phyloP scores from a whole-genome alignment of 371 early-diverging fungal species.

The Smittium culicis region DNA sequence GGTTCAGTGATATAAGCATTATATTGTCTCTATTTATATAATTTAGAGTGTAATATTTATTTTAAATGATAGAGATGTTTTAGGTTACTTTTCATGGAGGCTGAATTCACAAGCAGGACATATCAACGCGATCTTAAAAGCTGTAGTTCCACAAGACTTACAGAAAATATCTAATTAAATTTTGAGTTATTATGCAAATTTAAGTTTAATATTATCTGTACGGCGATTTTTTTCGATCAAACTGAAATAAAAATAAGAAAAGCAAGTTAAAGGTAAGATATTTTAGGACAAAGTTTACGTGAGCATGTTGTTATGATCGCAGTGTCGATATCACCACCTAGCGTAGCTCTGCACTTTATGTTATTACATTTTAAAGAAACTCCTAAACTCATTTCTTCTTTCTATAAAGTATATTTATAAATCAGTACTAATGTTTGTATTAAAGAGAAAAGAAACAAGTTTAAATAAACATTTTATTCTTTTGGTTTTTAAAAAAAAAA shows the following conservation, averaged over 20 bases:
- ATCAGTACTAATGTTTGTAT: too few relatives aligned
- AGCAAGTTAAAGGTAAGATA: too few relatives aligned
- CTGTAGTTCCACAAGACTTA: neutral
- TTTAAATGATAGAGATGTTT: neutral
- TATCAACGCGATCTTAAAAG: slow-evolving; percentile 6
- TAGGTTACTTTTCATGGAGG: neutral
- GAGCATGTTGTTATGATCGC: slow-evolving; percentile 8
- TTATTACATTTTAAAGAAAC: slow-evolving; percentile 7
- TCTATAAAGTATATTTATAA: too few relatives aligned
- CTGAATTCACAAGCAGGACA: slow-evolving; percentile 9
- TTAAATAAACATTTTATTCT: too few relatives aligned
- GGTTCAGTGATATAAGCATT: neutral
- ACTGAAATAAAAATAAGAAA: too few relatives aligned
- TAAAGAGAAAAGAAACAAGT: too few relatives aligned
- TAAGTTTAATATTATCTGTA: too few relatives aligned
- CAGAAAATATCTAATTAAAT: slow-evolving; percentile 5
- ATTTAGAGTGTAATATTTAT: neutral
- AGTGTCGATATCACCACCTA: neutral
- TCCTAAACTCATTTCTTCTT: neutral
- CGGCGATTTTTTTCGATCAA: too few relatives aligned
- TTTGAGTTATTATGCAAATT: too few relatives aligned
- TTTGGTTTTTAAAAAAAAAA: too few relatives aligned
- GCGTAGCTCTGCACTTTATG: neutral
- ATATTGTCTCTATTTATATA: slow-evolving; percentile 5
- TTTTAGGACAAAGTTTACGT: neutral